phyloP scores from a whole-genome alignment of 257 asterid species.

The Galeopsis tetrahit region DNA sequence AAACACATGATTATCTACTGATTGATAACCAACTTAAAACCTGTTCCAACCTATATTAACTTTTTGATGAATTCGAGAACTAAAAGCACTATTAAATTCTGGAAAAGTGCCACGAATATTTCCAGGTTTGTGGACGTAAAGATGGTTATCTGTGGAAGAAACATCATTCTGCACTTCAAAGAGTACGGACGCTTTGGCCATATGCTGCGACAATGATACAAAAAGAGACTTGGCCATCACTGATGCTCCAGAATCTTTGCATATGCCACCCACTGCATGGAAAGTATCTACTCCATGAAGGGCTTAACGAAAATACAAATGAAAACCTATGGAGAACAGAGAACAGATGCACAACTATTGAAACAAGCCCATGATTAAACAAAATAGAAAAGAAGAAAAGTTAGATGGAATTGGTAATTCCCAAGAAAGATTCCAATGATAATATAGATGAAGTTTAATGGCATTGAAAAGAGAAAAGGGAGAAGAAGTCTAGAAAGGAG shows the following conservation, averaged over 20 bases:
- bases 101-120: conserved; percentile 62
- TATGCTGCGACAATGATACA: conserved; percentile 71
- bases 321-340: conserved; percentile 38
- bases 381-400: conserved; percentile 11
- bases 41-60: conserved; percentile 72
- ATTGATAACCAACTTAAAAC: conserved; percentile 40
- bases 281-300: conserved; percentile 82
- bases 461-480: conserved; percentile 17
- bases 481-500: conserved; percentile 24
- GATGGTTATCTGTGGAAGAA: conserved; percentile 58
- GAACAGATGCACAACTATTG: conserved; percentile 27
- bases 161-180: conserved; percentile 57
- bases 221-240: conserved; percentile 91
- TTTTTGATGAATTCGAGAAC: conserved; percentile 61
- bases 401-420: conserved; percentile 27
- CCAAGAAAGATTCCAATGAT: conserved; percentile 24
- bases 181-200: conserved; percentile 55
- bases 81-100: conserved; percentile 64
- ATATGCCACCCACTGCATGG: conserved; percentile 86
- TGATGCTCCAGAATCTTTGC: conserved; percentile 88
- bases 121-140: conserved; percentile 56
- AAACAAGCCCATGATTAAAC: conserved; percentile 23
- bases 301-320: conserved; percentile 34
- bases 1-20: conserved; percentile 33
- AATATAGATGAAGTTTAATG: conserved; percentile 15